These are phyloP conservation scores for Ogataea ganodermae DNA, from an alignment of 805 yeast species.

Conservation along the genomic window DNA sequence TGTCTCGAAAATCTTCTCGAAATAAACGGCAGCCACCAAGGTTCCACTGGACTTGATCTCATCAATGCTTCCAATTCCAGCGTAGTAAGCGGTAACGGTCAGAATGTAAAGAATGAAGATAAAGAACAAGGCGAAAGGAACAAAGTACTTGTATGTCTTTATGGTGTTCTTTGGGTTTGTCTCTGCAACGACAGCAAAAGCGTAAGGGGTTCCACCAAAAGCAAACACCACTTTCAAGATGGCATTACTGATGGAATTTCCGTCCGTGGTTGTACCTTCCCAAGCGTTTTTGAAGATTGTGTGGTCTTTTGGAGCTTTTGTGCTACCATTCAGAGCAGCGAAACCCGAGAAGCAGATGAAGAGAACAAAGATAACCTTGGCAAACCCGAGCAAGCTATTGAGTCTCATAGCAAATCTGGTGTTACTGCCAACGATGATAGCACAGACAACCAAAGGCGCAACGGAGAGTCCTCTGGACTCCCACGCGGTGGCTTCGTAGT, in stretches of 20 bases:
- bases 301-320: constrained; percentile 32
- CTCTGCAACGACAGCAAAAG: constrained; percentile 40
- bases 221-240: constrained; percentile 47
- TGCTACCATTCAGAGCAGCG: constrained; percentile 79
- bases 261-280: constrained; percentile 44
- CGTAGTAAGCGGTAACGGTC: constrained; percentile 77
- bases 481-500: constrained; percentile 68
- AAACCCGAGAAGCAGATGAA: constrained; percentile 78
- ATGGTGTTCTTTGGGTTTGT: constrained; percentile 44
- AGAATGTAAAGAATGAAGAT: constrained; percentile 70
- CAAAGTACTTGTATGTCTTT: constrained; percentile 67
- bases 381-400: constrained; percentile 66
- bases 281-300: constrained; percentile 38
- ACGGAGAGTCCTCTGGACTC: constrained; percentile 75
- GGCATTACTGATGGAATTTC: constrained; percentile 45
- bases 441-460: constrained; percentile 71
- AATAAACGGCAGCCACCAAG: constrained; percentile 74
- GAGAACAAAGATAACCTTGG: constrained; percentile 70
- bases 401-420: constrained; percentile 67
- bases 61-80: constrained; percentile 68
- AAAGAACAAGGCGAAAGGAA: constrained; percentile 66
- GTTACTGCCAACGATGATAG: constrained; percentile 59
- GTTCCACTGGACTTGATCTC: constrained; percentile 61
- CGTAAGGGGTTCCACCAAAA: constrained; percentile 44
- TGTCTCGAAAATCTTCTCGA: constrained; percentile 66